phyloP scores from a whole-genome alignment of 2,329 filamentous ascomycete species.

The Cladosporium sp. region DNA sequence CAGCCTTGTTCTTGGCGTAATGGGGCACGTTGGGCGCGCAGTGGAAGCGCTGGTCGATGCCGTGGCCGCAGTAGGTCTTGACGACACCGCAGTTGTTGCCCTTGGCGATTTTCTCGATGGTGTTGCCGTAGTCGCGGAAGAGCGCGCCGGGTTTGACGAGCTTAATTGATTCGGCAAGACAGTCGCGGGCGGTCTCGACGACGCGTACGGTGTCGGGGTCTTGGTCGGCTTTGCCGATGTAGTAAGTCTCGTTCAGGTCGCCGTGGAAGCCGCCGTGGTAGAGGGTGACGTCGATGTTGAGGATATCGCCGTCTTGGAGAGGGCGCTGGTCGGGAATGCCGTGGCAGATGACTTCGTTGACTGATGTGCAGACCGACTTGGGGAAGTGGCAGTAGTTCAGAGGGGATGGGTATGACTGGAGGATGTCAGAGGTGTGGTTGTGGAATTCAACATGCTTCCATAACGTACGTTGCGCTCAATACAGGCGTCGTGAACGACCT shows the following conservation, averaged over 20 bases:
- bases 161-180: constrained; percentile 82
- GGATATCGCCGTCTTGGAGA: constrained; percentile 84
- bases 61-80: constrained; percentile 91
- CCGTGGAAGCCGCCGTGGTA: constrained; percentile 93
- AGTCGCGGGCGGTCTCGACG: constrained; percentile 84
- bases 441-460: not conserved
- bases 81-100: constrained; percentile 80
- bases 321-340: constrained; percentile 88
- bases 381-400: constrained; percentile 93
- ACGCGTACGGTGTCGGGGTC: constrained; percentile 84
- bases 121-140: constrained; percentile 86
- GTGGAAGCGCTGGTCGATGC: constrained; percentile 89
- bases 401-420: constrained; percentile 83
- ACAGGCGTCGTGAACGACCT: constrained; percentile 89
- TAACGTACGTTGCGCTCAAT: constrained; percentile 78
- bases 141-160: constrained; percentile 89
- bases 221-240: constrained; percentile 80
- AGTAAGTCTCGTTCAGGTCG: constrained; percentile 96
- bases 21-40: constrained; percentile 89
- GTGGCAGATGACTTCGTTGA: constrained; percentile 97
- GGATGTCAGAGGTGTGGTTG: not conserved
- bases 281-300: constrained; percentile 91
- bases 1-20: constrained; percentile 95
- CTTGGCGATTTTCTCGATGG: constrained; percentile 93
- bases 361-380: constrained; percentile 92